phyloP scores from a whole-genome alignment of 148 eudicot genomes.

The Silene latifolia region DNA sequence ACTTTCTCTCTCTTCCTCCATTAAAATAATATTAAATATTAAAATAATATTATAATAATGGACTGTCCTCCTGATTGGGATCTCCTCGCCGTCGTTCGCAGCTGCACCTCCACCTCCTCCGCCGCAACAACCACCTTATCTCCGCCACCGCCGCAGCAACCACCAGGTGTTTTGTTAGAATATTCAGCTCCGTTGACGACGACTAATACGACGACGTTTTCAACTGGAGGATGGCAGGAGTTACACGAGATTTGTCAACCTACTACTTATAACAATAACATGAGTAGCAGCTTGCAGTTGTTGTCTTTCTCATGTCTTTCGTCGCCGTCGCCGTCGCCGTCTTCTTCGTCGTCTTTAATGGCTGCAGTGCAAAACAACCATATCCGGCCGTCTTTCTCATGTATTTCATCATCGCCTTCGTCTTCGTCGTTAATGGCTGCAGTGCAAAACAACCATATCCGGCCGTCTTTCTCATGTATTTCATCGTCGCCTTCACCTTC shows the following conservation, averaged over 20 bases:
- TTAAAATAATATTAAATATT: constrained; percentile 3
- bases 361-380: constrained; percentile 20
- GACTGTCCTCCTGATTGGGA: constrained; percentile 61
- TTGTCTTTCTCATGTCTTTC: constrained; percentile 11
- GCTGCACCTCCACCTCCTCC: constrained; percentile 48
- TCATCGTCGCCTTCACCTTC: constrained; percentile 20
- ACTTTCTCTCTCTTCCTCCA: background rate
- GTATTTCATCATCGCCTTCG: constrained; percentile 12
- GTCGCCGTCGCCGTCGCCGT: constrained; percentile 16
- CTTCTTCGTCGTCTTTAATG: constrained; percentile 18
- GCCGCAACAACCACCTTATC: constrained; percentile 16
- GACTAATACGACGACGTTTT: constrained; percentile 31
- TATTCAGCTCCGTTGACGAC: constrained; percentile 13
- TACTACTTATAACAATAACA: background rate
- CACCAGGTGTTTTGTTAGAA: constrained; percentile 13
- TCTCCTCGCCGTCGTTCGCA: constrained; percentile 76
- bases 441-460: constrained; percentile 17
- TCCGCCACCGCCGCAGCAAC: background rate
- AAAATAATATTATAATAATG: constrained; percentile 1
- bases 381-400: background rate
- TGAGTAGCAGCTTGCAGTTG: constrained; percentile 5
- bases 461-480: background rate
- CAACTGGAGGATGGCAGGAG: constrained; percentile 7
- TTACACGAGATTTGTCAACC: constrained; percentile 30
- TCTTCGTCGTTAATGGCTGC: constrained; percentile 19